These are phyloP conservation scores for Suillus discolor DNA, from an alignment of 768 basidiomycete genomes.

Conservation along the genomic window DNA sequence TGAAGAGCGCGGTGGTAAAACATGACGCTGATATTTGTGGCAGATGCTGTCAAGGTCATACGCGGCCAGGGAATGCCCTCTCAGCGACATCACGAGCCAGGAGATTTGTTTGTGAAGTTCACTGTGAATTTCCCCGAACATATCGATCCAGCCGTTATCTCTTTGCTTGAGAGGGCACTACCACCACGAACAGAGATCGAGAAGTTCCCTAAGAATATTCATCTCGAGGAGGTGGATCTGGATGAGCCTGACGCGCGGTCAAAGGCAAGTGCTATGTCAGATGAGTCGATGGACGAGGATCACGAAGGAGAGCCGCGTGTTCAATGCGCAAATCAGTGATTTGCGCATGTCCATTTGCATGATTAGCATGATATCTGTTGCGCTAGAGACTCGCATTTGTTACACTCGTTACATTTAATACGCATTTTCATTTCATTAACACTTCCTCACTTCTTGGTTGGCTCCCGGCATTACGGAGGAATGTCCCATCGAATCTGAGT, in stretches of 20 bases:
- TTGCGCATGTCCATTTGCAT: slow-evolving; percentile 9
- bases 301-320: slow-evolving; percentile 85
- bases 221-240: slow-evolving; percentile 84
- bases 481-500: slow-evolving; percentile 33
- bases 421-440: slow-evolving; percentile 19
- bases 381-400: slow-evolving; percentile 31
- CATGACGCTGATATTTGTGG: background rate
- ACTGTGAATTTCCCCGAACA: slow-evolving; percentile 87
- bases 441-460: slow-evolving; percentile 5
- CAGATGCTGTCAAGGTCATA: slow-evolving; percentile 90
- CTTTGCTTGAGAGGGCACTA: slow-evolving; percentile 81
- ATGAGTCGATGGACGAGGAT: slow-evolving; percentile 94
- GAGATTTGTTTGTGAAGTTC: slow-evolving; percentile 89
- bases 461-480: slow-evolving; percentile 12
- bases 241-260: slow-evolving; percentile 70
- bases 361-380: slow-evolving; percentile 13
- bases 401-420: slow-evolving; percentile 35
- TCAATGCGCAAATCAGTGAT: slow-evolving; percentile 91
- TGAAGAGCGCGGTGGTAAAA: background rate
- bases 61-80: slow-evolving; percentile 98
- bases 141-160: slow-evolving; percentile 67
- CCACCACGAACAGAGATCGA: slow-evolving; percentile 73
- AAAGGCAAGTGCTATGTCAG: slow-evolving; percentile 50
- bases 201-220: slow-evolving; percentile 64
- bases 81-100: slow-evolving; percentile 94